Conservation (phyloP, 371 early-diverging fungal species). For the Mucor racemosus region DNA sequence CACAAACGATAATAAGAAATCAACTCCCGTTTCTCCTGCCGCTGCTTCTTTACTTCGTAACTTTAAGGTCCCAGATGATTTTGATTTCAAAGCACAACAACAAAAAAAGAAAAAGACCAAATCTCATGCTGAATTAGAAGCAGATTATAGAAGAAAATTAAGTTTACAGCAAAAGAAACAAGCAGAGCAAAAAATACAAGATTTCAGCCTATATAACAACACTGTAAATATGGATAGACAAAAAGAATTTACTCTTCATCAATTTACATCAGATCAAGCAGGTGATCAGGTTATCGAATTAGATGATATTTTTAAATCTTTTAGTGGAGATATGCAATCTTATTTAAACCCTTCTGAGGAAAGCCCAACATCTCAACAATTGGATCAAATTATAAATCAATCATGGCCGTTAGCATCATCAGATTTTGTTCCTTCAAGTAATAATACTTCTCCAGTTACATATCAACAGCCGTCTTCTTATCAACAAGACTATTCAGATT, state of each 20-base stretch:
- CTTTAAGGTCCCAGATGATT: slow-evolving; percentile 31
- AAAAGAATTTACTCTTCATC: slow-evolving; percentile 46
- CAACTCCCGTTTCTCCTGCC: slow-evolving; percentile 7
- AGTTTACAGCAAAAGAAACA: slow-evolving; percentile 30
- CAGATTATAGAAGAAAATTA: slow-evolving; percentile 21
- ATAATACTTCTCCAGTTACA: slow-evolving; percentile 7
- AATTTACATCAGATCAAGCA: slow-evolving; percentile 54
- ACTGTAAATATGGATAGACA: background rate
- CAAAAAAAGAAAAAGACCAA: slow-evolving; percentile 14
- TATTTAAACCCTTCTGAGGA: slow-evolving; percentile 24
- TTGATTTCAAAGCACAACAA: slow-evolving; percentile 26
- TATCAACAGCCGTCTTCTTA: background rate
- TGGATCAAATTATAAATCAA: slow-evolving; percentile 17
- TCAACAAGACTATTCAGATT: slow-evolving; percentile 3
- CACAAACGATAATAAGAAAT: slow-evolving; percentile 39
- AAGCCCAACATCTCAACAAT: slow-evolving; percentile 13
- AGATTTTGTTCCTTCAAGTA: background rate
- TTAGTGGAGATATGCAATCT: slow-evolving; percentile 27
- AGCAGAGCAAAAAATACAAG: slow-evolving; percentile 20
- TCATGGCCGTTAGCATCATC: slow-evolving; percentile 15
- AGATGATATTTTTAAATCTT: slow-evolving; percentile 49
- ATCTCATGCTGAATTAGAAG: slow-evolving; percentile 18
- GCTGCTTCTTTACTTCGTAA: slow-evolving; percentile 15
- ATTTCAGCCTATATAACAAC: background rate
- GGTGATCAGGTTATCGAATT: slow-evolving; percentile 48